These are phyloP conservation scores for Phoenix dactylifera DNA, from an alignment of 176 grass and related monocot genomes.

Conservation along the genomic window DNA sequence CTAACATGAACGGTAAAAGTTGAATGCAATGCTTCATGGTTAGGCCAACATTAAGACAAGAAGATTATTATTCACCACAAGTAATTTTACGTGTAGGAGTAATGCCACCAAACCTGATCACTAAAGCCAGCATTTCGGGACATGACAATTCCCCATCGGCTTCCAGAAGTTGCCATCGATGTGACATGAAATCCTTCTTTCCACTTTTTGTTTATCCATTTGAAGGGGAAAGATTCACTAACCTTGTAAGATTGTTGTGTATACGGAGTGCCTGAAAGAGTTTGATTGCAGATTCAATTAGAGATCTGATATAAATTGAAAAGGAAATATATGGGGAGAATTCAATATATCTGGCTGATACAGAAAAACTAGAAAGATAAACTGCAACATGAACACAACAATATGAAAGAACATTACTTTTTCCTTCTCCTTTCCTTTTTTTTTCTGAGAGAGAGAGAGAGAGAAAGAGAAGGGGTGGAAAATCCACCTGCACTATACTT, in stretches of 20 bases:
- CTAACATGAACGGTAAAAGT: no score
- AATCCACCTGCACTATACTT: no score
- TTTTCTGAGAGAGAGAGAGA: no score
- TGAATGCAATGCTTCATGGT: no score
- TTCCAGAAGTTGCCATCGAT: conserved; percentile 56
- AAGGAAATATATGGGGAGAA: neutral
- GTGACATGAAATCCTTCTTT: conserved; percentile 79
- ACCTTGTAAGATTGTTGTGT: conserved; percentile 78
- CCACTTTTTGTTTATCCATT: conserved; percentile 84
- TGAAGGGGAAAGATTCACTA: conserved; percentile 66
- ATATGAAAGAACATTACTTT: no score
- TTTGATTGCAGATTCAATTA: neutral
- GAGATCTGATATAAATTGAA: neutral
- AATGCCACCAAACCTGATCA: conserved; percentile 46
- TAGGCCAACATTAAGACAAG: no score
- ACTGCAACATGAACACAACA: no score
- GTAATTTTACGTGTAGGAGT: neutral
- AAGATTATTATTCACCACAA: no score
- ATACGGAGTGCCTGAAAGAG: conserved; percentile 47
- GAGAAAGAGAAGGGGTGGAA: no score
- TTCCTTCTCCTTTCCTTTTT: no score
- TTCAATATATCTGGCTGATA: no score
- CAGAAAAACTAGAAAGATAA: no score
- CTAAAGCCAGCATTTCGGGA: conserved; percentile 52
- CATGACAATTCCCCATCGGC: conserved; percentile 72